phyloP scores from a whole-genome alignment of 345 rosid genomes.

The Firmiana major region DNA sequence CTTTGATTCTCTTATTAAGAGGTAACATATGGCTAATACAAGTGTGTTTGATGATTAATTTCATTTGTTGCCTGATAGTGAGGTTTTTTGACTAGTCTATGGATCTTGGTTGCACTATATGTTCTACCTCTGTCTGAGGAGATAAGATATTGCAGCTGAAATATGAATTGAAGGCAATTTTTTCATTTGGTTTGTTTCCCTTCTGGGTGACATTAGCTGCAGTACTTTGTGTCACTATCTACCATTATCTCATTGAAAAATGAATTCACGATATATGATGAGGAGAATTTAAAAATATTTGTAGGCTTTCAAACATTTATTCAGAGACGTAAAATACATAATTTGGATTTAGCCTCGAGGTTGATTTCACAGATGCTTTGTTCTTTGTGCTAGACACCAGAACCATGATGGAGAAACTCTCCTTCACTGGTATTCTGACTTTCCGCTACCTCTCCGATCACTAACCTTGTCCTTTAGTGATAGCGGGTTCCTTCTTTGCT shows the following conservation, averaged over 20 bases:
- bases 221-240: neutral
- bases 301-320: no score
- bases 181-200: neutral
- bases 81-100: neutral
- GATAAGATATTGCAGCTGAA: neutral
- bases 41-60: neutral
- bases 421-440: neutral
- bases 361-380: no score
- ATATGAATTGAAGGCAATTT: neutral
- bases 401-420: neutral
- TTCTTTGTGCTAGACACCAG: no score
- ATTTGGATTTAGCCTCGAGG: no score
- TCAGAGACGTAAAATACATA: no score
- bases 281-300: no score
- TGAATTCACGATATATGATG: neutral
- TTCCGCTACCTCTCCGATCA: neutral
- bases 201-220: neutral
- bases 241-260: neutral
- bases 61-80: neutral
- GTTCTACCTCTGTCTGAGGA: neutral
- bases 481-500: neutral
- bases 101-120: neutral
- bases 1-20: slow-evolving; percentile 35
- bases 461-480: neutral
- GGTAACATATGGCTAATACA: slow-evolving; percentile 35